Evolutionary conservation across 495 filamentous ascomycete species (phyloP).

Genomic region (Penicillium riverlandense): DNA sequence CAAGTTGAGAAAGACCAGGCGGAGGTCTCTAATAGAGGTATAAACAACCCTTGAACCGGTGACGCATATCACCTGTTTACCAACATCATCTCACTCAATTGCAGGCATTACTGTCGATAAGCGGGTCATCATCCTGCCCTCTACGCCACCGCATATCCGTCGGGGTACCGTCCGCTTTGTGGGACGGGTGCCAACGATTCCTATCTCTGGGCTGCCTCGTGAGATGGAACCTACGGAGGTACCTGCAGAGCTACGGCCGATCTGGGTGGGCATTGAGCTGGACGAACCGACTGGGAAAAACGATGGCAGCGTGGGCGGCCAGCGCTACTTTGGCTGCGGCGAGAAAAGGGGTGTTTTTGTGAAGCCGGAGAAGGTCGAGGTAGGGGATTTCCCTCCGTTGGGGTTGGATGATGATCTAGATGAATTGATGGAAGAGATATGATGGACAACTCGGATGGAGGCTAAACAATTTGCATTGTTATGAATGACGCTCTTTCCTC

Average conservation of each 20-base stretch:
- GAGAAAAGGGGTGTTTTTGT: slow-evolving; percentile 80
- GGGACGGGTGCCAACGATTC: slow-evolving; percentile 76
- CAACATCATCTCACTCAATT: neutral
- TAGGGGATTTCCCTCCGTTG: slow-evolving; percentile 73
- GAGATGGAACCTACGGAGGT: slow-evolving; percentile 13
- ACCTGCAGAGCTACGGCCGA: slow-evolving; percentile 38
- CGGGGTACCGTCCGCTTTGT: slow-evolving; percentile 80
- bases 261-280: slow-evolving; percentile 80
- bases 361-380: slow-evolving; percentile 79
- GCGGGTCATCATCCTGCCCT: slow-evolving; percentile 37
- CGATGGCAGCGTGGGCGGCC: slow-evolving; percentile 74
- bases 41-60: too few relatives aligned
- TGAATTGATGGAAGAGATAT: slow-evolving; percentile 87
- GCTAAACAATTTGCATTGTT: neutral
- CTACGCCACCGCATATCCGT: slow-evolving; percentile 51
- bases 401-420: slow-evolving; percentile 49
- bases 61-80: too few relatives aligned
- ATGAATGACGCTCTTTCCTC: neutral
- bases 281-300: slow-evolving; percentile 90
- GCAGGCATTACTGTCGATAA: slow-evolving; percentile 27
- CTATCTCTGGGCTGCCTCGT: slow-evolving; percentile 38
- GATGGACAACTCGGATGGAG: slow-evolving; percentile 6
- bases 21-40: slow-evolving; percentile 49
- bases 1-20: slow-evolving; percentile 57
- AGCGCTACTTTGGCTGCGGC: slow-evolving; percentile 65